Conservation (phyloP, 2,329 filamentous ascomycete species). For the Pseudocercospora vitis region DNA sequence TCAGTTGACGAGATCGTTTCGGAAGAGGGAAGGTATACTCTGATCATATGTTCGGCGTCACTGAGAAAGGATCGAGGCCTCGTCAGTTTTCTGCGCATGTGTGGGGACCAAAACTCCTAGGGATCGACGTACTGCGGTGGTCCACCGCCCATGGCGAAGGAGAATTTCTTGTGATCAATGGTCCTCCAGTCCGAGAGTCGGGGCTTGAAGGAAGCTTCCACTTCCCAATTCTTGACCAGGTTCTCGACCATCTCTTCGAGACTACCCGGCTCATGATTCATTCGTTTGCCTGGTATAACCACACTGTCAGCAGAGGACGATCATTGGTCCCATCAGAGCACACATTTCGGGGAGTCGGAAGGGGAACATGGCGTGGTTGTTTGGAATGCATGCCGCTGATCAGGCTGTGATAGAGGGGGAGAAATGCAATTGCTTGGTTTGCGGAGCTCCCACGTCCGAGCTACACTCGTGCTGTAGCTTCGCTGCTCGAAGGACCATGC, state of each 20-base stretch:
- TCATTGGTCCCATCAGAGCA: too few species aligned
- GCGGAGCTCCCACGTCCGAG: slow-evolving; percentile 5
- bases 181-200: slow-evolving; percentile 64
- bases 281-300: slow-evolving; percentile 59
- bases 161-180: slow-evolving; percentile 60
- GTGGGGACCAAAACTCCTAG: background rate
- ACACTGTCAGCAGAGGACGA: too few species aligned
- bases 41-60: slow-evolving; percentile 63
- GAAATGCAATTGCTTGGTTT: slow-evolving; percentile 16
- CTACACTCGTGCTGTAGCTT: slow-evolving; percentile 8
- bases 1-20: background rate
- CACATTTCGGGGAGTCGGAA: background rate
- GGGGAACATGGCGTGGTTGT: too few species aligned
- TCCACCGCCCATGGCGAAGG: slow-evolving; percentile 64
- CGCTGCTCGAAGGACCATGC: slow-evolving; percentile 11
- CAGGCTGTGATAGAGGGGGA: slow-evolving; percentile 5
- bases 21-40: slow-evolving; percentile 26
- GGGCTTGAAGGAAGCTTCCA: slow-evolving; percentile 68
- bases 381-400: slow-evolving; percentile 1
- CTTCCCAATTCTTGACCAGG: slow-evolving; percentile 72
- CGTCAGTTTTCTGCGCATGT: background rate
- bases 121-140: slow-evolving; percentile 46
- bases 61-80: slow-evolving; percentile 18
- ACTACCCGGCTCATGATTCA: slow-evolving; percentile 56
- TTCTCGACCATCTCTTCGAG: slow-evolving; percentile 65